phyloP scores from a whole-genome alignment of 768 basidiomycete species.

The Artomyces pyxidatus region DNA sequence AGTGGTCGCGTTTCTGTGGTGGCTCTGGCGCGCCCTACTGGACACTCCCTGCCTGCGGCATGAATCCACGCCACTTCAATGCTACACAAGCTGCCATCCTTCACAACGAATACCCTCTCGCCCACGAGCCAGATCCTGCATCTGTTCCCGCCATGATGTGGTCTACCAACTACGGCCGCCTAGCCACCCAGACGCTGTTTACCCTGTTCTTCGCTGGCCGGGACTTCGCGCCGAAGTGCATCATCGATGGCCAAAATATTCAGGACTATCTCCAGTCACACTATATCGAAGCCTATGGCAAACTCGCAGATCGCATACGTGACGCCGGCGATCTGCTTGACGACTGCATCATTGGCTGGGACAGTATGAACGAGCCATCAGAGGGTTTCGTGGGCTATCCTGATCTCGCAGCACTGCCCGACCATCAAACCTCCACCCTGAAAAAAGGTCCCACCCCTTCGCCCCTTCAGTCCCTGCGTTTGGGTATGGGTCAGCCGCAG shows the following conservation, averaged over 20 bases:
- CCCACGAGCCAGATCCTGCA: constrained; percentile 56
- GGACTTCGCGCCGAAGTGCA: constrained; percentile 83
- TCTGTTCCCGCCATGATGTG: constrained; percentile 90
- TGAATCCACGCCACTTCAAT: constrained; percentile 79
- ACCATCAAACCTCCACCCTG: constrained; percentile 58
- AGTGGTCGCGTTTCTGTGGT: constrained; percentile 96
- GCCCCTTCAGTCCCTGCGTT: constrained; percentile 70
- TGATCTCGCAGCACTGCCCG: constrained; percentile 59
- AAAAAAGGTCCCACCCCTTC: constrained; percentile 88
- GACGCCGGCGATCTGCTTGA: constrained; percentile 75
- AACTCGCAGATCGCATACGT: constrained; percentile 65
- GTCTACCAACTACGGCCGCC: constrained; percentile 91
- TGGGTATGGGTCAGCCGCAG: constrained; percentile 84
- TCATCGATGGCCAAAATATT: constrained; percentile 87
- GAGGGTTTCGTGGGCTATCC: constrained; percentile 72
- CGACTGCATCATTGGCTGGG: constrained; percentile 92
- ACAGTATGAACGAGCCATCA: constrained; percentile 90
- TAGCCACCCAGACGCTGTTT: constrained; percentile 83
- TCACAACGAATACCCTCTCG: constrained; percentile 79
- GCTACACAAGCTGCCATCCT: constrained; percentile 80
- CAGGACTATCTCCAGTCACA: constrained; percentile 81
- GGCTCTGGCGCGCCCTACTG: constrained; percentile 94
- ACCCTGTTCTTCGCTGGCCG: constrained; percentile 92
- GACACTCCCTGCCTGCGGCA: constrained; percentile 86
- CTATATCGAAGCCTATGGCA: constrained; percentile 67